Evolutionary conservation across 768 basidiomycete genomes (phyloP).

Genomic region (Termitomyces sp.): DNA sequence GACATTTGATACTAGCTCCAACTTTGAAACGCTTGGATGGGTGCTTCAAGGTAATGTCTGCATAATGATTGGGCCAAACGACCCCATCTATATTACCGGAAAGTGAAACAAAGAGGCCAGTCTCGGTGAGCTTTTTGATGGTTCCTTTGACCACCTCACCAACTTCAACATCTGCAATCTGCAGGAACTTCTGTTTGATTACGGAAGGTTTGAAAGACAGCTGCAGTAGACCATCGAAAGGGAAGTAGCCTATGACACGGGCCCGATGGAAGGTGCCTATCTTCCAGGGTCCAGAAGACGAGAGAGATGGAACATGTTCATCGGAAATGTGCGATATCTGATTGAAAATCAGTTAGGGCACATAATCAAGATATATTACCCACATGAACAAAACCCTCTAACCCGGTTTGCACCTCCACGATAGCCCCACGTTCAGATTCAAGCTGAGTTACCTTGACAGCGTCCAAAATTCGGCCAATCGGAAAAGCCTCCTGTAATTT

Average conservation of each 20-base stretch:
- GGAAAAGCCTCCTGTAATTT: constrained; percentile 59
- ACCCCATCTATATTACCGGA: constrained; percentile 89
- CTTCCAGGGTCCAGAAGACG: constrained; percentile 79
- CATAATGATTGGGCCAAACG: constrained; percentile 92
- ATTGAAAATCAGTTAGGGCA: constrained; percentile 7
- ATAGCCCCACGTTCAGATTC: constrained; percentile 83
- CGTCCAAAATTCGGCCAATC: constrained; percentile 68
- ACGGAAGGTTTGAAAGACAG: constrained; percentile 83
- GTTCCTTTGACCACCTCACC: constrained; percentile 87
- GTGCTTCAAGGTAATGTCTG: constrained; percentile 92
- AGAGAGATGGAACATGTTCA: constrained; percentile 81
- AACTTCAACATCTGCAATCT: constrained; percentile 76
- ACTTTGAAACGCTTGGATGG: constrained; percentile 88
- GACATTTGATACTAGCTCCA: constrained; percentile 79
- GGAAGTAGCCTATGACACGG: constrained; percentile 82
- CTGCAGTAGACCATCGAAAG: constrained; percentile 84
- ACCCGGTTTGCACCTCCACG: constrained; percentile 57
- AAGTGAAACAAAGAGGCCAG: constrained; percentile 81
- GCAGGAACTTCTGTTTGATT: constrained; percentile 82
- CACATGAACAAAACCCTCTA: constrained; percentile 88
- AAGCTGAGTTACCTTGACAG: constrained; percentile 68
- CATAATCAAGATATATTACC: constrained; percentile 25
- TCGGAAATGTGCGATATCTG: constrained; percentile 95
- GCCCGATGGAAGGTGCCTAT: constrained; percentile 76
- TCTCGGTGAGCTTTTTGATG: constrained; percentile 80